Conservation (phyloP, 148 eudicot genomes). For the Oxyria digyna region DNA sequence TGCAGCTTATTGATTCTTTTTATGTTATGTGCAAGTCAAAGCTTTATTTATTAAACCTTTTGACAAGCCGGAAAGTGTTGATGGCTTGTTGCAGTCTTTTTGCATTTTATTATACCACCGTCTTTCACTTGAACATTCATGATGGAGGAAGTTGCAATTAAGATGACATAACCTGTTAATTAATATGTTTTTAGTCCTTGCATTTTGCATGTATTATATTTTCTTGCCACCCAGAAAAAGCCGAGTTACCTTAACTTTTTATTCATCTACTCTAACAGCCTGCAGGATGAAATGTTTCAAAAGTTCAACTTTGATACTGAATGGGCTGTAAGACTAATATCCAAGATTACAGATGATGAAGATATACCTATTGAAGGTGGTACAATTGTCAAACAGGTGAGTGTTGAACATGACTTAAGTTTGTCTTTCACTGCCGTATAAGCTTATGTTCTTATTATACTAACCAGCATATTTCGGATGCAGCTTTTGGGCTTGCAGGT, state of each 20-base stretch:
- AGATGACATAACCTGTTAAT: background rate
- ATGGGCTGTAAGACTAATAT: slow-evolving; percentile 82
- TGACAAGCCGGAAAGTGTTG: background rate
- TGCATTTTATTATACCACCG: background rate
- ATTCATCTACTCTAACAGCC: slow-evolving; percentile 30
- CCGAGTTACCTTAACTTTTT: background rate
- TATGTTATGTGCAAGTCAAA: background rate
- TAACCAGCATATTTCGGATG: slow-evolving; percentile 11
- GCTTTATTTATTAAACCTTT: background rate
- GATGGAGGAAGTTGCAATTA: background rate
- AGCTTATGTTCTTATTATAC: background rate
- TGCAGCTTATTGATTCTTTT: background rate
- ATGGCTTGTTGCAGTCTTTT: background rate
- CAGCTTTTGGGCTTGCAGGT: slow-evolving; percentile 85
- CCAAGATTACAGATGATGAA: slow-evolving; percentile 68
- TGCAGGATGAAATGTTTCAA: slow-evolving; percentile 97
- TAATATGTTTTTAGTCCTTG: background rate
- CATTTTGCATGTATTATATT: background rate
- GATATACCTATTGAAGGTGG: slow-evolving; percentile 82
- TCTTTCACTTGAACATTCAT: background rate
- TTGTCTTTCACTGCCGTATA: background rate
- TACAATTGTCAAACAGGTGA: slow-evolving; percentile 73
- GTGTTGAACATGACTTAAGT: background rate
- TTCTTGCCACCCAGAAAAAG: background rate
- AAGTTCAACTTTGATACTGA: slow-evolving; percentile 90